These are phyloP conservation scores for Wickerhamiella domercqiae DNA, from an alignment of 805 yeast genomes.

Conservation along the genomic window DNA sequence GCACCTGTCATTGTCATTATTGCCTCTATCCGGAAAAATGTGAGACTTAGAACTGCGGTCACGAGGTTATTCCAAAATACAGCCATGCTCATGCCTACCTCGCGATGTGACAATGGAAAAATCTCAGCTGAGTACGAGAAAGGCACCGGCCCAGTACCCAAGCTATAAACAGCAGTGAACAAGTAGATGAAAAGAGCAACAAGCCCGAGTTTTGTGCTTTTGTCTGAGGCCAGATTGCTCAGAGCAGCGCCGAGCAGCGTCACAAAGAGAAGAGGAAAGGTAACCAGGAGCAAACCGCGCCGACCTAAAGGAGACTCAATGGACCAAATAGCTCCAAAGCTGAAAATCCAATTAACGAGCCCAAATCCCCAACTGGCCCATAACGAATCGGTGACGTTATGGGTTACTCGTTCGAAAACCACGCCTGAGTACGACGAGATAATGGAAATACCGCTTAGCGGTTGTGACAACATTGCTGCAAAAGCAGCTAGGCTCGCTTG, in stretches of 20 bases:
- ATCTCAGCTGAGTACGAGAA: constrained; percentile 75
- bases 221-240: constrained; percentile 50
- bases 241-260: constrained; percentile 37
- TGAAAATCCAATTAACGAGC: constrained; percentile 64
- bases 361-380: constrained; percentile 80
- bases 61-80: constrained; percentile 36
- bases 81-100: constrained; percentile 17
- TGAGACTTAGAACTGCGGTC: constrained; percentile 45
- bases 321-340: constrained; percentile 65
- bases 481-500: constrained; percentile 68
- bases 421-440: constrained; percentile 74
- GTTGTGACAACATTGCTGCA: constrained; percentile 80
- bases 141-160: constrained; percentile 83
- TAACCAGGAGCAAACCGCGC: constrained; percentile 37
- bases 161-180: constrained; percentile 56
- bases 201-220: constrained; percentile 40
- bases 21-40: constrained; percentile 58
- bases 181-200: constrained; percentile 60
- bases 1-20: constrained; percentile 71
- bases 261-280: constrained; percentile 44
- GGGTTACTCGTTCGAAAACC: constrained; percentile 39
- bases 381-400: constrained; percentile 44
- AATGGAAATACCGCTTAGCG: constrained; percentile 78
- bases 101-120: constrained; percentile 14
- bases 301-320: constrained; percentile 60